Base-by-base conservation (phyloP, 2,329 filamentous ascomycete genomes). In the Exophiala calicioides region DNA sequence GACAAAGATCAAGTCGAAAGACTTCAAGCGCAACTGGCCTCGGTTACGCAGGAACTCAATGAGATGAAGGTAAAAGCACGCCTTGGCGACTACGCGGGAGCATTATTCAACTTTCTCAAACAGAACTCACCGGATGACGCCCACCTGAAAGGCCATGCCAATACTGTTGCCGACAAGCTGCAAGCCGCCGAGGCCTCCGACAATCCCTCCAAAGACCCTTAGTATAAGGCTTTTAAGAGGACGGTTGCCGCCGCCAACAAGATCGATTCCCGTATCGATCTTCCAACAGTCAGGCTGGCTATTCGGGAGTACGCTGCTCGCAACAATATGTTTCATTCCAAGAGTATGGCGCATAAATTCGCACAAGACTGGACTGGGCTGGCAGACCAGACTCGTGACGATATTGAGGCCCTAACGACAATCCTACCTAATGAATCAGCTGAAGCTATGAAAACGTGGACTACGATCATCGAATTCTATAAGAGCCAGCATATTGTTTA, bases 251-350 rank as follows among this genome's bases (percentile, higher is more conserved):
- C 29, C 4, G 29, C 29, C 29, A 32, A 32, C 18, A 32, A 32
- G 29, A 32, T 32, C 12, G 29, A 32, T 32, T 32, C 3, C 29
- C 29, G 29, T 16, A 32, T 12, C 29, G 29, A 32, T 32, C 29
- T 32, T 16, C 29, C 29, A 4, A 32, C 29, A 32, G 29, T 3
- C 13, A 32, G 12, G 29, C 29, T 32, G 12, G 29, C 29, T 32
- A 32, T 32, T 32, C 29, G 18, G 29, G 29, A 32, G 29, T 32
- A 32, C 29, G 29, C 29, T 32, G 29, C 29, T 32, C 29, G 29
- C 29, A 32, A 32, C 29, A 32, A 32, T 32, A 32, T 32, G 29
- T 32, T 32, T 32, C 29, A 32, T 32, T 32, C 29, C 7, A 32
- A 32, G 29, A 32, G 29, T 32, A 32, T 32, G 29, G 29, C 29